Conservation (phyloP, 2,329 filamentous ascomycete species). For the Ophiobolus disseminans region DNA sequence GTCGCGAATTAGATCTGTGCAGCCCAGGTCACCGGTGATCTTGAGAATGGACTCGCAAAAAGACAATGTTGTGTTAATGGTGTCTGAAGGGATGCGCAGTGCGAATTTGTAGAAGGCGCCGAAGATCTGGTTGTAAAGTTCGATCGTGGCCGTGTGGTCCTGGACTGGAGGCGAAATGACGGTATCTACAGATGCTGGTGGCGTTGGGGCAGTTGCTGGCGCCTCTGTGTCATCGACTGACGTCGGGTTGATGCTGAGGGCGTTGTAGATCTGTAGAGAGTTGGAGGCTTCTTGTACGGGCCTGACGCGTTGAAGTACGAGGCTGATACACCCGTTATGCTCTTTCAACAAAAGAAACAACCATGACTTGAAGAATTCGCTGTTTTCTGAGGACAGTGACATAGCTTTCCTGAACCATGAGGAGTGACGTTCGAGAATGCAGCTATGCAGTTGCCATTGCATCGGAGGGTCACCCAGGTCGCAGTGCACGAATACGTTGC, state of each 20-base stretch:
- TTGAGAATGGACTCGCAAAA: constrained; percentile 36
- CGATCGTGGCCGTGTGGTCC: background rate
- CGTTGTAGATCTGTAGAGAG: background rate
- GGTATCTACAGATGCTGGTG: background rate
- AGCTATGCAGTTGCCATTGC: constrained; percentile 23
- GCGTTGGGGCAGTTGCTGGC: background rate
- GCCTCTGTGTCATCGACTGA: background rate
- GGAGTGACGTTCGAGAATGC: constrained; percentile 16
- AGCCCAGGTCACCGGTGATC: constrained; percentile 31
- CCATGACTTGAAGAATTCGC: background rate
- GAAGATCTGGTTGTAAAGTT: constrained; percentile 31
- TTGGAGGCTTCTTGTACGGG: background rate
- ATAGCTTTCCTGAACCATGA: constrained; percentile 18
- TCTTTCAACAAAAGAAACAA: constrained; percentile 10
- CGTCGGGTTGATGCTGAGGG: background rate
- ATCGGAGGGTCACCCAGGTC: background rate
- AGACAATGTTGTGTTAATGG: constrained; percentile 24
- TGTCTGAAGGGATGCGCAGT: constrained; percentile 19
- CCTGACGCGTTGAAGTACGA: constrained; percentile 1
- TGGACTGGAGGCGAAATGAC: background rate
- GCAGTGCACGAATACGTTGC: constrained; percentile 9
- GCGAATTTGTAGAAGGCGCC: constrained; percentile 33
- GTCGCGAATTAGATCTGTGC: constrained; percentile 27
- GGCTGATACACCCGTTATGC: background rate
- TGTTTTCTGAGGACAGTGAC: background rate